Conservation (phyloP, 129 eudicot genomes). For the Tagetes patula region DNA sequence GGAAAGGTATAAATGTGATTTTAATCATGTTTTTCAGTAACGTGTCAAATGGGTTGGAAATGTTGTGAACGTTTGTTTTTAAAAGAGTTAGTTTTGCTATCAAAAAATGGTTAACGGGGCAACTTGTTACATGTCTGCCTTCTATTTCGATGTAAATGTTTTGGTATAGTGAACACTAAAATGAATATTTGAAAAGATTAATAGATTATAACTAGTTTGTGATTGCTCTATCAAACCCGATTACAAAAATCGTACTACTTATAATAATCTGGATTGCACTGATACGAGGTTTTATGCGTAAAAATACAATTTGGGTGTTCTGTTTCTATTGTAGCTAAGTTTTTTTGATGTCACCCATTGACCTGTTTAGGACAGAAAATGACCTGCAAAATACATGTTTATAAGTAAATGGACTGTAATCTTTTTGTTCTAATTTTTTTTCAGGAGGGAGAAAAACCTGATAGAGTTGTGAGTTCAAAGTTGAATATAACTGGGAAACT, state of each 20-base stretch:
- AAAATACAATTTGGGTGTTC: background rate
- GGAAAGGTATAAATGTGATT: constrained; percentile 73
- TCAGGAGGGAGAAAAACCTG: constrained; percentile 57
- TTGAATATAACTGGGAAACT: constrained; percentile 47
- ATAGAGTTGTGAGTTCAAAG: constrained; percentile 47
- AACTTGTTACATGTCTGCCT: too few species aligned
- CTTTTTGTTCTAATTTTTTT: background rate
- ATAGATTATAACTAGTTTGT: background rate
- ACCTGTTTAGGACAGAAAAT: background rate
- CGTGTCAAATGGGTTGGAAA: background rate
- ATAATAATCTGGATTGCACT: background rate
- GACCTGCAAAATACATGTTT: background rate
- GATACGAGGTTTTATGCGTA: background rate
- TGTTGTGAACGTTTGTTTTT: background rate
- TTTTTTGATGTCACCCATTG: background rate
- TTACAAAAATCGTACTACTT: background rate
- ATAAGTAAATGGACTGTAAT: background rate
- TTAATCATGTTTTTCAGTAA: background rate
- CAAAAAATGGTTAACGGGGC: too few species aligned
- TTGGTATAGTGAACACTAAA: background rate
- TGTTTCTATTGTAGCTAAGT: background rate
- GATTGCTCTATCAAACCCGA: background rate
- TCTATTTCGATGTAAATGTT: too few species aligned
- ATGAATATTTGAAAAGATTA: background rate
- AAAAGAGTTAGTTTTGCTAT: background rate